A percentile compares a stretch with the other conserved stretches of the same genome.
These are phyloP conservation scores for Cenococcum geophilum DNA, from an alignment of 495 filamentous ascomycete genomes.

Conservation along the genomic window DNA sequence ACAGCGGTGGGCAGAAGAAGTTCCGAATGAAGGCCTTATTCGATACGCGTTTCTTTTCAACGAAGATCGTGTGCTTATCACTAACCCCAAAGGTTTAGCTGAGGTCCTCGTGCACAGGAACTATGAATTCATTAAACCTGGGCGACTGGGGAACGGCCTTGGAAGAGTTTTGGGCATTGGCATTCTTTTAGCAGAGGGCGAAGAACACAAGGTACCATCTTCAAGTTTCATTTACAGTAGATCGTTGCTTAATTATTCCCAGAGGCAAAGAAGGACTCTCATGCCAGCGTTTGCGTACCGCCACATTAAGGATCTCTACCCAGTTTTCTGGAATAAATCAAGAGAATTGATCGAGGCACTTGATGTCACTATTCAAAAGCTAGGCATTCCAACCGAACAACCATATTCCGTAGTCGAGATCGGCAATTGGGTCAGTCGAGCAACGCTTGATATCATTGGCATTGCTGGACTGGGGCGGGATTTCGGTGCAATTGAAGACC, in stretches of 20 bases:
- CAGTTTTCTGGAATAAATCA: constrained; percentile 74
- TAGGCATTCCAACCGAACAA: constrained; percentile 29
- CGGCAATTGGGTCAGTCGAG: constrained; percentile 57
- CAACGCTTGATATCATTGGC: constrained; percentile 85
- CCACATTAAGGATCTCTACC: constrained; percentile 81
- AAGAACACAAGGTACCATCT: constrained; percentile 59
- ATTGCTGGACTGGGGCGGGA: constrained; percentile 73
- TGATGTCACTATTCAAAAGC: constrained; percentile 38
- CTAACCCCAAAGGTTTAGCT: constrained; percentile 53
- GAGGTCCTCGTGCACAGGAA: constrained; percentile 59
- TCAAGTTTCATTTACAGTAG: neutral
- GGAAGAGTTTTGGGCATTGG: constrained; percentile 67
- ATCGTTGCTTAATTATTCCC: constrained; percentile 7
- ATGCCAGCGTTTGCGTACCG: constrained; percentile 80
- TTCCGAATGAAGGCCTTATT: constrained; percentile 87
- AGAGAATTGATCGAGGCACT: constrained; percentile 42
- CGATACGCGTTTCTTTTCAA: constrained; percentile 66
- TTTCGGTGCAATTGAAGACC: constrained; percentile 63
- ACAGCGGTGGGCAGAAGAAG: constrained; percentile 60
- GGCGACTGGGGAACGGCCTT: constrained; percentile 48
- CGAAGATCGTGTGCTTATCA: constrained; percentile 61
- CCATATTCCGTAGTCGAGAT: constrained; percentile 53
- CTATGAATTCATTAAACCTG: constrained; percentile 77
- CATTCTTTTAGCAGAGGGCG: constrained; percentile 75
- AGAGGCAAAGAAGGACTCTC: constrained; percentile 65